Conservation (phyloP, 495 filamentous ascomycete genomes). For the Cetradonia linearis region DNA sequence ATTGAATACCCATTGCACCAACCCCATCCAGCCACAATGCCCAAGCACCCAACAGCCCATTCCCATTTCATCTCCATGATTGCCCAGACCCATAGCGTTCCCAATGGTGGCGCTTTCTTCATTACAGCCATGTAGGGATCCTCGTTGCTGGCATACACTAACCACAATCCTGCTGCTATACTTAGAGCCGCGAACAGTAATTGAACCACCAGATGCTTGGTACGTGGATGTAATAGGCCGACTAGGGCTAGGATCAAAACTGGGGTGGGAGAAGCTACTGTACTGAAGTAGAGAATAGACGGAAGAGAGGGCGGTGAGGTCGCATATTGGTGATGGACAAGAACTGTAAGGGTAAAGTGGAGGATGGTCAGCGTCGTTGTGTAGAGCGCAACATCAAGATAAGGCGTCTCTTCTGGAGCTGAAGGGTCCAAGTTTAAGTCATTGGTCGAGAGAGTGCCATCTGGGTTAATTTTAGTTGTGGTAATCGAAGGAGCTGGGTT, state of each 20-base stretch:
- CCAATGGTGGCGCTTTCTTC: conserved; percentile 83
- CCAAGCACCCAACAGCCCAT: conserved; percentile 51
- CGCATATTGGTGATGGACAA: conserved; percentile 87
- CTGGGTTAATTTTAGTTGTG: conserved; percentile 21
- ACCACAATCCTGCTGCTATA: conserved; percentile 55
- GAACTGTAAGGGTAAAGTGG: conserved; percentile 77
- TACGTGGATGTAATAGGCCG: conserved; percentile 31
- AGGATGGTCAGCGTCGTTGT: conserved; percentile 64
- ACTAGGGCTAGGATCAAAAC: conserved; percentile 34
- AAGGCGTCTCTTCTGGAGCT: conserved; percentile 26
- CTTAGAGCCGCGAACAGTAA: conserved; percentile 48
- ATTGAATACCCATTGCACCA: conserved; percentile 58
- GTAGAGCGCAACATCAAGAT: conserved; percentile 42
- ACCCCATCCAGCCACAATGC: conserved; percentile 52
- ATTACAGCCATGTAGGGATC: conserved; percentile 77
- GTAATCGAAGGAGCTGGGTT: conserved; percentile 15
- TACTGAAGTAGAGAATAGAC: conserved; percentile 31
- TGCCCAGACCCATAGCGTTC: conserved; percentile 88
- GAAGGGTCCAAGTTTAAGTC: conserved; percentile 7
- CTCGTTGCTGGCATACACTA: conserved; percentile 70
- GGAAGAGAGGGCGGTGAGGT: conserved; percentile 51
- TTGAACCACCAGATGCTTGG: conserved; percentile 41
- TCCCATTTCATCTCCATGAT: conserved; percentile 75
- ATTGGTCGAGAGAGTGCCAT: conserved; percentile 22
- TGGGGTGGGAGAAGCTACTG: conserved; percentile 45